Conservation (phyloP, 1,139 yeast species). For the Blastobotrys raffinosifermentans region DNA sequence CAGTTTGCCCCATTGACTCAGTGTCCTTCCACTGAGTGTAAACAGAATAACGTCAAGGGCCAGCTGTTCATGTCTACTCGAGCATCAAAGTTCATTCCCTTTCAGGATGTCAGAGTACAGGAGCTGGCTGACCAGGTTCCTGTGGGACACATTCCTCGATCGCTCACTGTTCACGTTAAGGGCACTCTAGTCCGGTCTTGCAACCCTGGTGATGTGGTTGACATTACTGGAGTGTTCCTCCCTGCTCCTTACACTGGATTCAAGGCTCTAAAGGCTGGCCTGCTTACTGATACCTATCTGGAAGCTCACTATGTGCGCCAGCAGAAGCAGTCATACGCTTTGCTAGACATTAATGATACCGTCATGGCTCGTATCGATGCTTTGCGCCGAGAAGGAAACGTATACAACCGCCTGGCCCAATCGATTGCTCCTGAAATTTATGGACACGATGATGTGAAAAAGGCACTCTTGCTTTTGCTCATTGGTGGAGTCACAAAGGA, state of each 20-base stretch:
- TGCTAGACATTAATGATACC: constrained; percentile 46
- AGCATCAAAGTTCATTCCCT: constrained; percentile 90
- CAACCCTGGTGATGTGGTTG: constrained; percentile 94
- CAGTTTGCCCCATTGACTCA: constrained; percentile 80
- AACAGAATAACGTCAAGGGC: constrained; percentile 75
- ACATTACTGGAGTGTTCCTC: constrained; percentile 83
- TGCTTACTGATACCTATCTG: constrained; percentile 87
- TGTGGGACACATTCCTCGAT: constrained; percentile 93
- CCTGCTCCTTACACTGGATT: constrained; percentile 96
- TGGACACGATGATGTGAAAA: constrained; percentile 91
- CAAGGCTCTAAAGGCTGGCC: constrained; percentile 85
- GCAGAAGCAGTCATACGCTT: constrained; percentile 83
- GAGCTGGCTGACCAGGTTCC: constrained; percentile 96
- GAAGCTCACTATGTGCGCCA: constrained; percentile 83
- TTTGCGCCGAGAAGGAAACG: constrained; percentile 55
- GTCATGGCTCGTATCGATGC: constrained; percentile 46
- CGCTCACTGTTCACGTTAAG: constrained; percentile 75
- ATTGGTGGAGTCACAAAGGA: constrained; percentile 96
- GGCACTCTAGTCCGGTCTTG: constrained; percentile 84
- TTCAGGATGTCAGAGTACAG: constrained; percentile 93
- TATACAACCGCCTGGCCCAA: constrained; percentile 72
- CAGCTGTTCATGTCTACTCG: constrained; percentile 89
- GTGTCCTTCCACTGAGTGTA: constrained; percentile 80
- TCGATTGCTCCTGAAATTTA: constrained; percentile 97
- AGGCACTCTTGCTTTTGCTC: constrained; percentile 72